Conservation (phyloP, 2,329 filamentous ascomycete genomes). For the Beauveria medogensis region DNA sequence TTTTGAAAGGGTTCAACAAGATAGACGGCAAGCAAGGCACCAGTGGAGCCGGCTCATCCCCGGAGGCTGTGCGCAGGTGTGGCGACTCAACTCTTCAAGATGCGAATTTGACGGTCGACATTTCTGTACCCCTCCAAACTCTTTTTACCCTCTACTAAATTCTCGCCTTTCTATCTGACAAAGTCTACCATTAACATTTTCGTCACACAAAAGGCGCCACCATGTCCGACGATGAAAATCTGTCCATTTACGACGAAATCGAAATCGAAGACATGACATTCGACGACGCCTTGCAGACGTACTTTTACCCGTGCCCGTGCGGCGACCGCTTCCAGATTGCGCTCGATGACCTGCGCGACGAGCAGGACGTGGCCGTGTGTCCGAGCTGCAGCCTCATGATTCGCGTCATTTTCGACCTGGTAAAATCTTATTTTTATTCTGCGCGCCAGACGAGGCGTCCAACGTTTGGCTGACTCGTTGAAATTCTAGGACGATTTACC, state of each 20-base stretch:
- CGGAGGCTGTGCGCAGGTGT: not conserved
- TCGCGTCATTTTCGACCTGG: conserved; percentile 81
- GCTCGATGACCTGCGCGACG: conserved; percentile 76
- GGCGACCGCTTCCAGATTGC: conserved; percentile 93
- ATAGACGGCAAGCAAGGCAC: not conserved
- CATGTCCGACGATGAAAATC: conserved; percentile 54
- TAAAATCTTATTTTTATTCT: conserved; percentile 26
- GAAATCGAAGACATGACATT: conserved; percentile 99
- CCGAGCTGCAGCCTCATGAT: conserved; percentile 98
- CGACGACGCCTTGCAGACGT: conserved; percentile 73
- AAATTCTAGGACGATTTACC: conserved; percentile 35
- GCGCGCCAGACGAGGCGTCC: too few relatives aligned
- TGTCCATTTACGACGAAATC: conserved; percentile 90
- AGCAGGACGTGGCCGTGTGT: conserved; percentile 91
- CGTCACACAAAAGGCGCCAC: conserved; percentile 13
- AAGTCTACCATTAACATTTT: too few relatives aligned
- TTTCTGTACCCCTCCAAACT: not conserved
- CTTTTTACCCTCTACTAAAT: not conserved
- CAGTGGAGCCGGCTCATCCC: conserved; percentile 7
- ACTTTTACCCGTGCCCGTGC: conserved; percentile 94
- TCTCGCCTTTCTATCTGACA: too few relatives aligned
- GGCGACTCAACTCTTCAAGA: not conserved
- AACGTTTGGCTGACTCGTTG: too few relatives aligned
- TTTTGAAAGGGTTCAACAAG: not conserved
- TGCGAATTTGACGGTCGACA: not conserved